Base-by-base conservation (phyloP, 208 protist species). In the Wallacemonas sp. region DNA sequence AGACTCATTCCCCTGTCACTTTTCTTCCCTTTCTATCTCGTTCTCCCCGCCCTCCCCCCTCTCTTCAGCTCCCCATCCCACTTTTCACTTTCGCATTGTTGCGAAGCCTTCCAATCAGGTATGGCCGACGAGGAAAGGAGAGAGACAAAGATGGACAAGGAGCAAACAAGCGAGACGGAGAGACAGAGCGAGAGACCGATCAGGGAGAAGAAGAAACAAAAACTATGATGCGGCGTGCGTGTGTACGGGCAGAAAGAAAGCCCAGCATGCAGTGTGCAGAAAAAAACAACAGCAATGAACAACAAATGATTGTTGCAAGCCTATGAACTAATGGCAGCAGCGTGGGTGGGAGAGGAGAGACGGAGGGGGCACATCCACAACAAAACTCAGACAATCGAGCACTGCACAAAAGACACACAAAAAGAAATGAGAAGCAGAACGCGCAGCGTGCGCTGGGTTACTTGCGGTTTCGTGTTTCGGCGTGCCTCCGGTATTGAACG, bases 401-500 rank as follows among this genome's bases (percentile, higher is more conserved):
- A n/a, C n/a, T n/a, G n/a, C n/a, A n/a, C n/a, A n/a, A n/a, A n/a
- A 41, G 9, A 41, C 36, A 41, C 36, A 41, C 36, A 60, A 63
- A 44, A 55, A 33, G 33, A 23, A 60, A 39, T 62, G 3, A 48
- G 21, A 6, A 60, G 36, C 36, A 41, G 36, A 41, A 41, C 9
- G 36, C 6, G 36, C 9, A 41, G 36, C 6, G 36, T 17, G 36
- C 24, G 3, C 21, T 11, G 9, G 6, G 11, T 55, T 54, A 41
- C 41, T 46, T 64, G 57, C 74, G 29, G 27, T 68, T 54, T 14
- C 76, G 66, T 14, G 71, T 67, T 33, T 80, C 68, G 27, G 73
- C 49, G 57, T 85, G 88, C 16, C 74, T 81, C 63, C 71, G 73
- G 69, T 93, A 88, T 67, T 86, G 71, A 17, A 54, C 71, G 33